Evolutionary conservation across 148 eudicot species (phyloP), one percentile per base, ranked within the genome.

Genomic region (Amaranthus hypochondriacus): DNA sequence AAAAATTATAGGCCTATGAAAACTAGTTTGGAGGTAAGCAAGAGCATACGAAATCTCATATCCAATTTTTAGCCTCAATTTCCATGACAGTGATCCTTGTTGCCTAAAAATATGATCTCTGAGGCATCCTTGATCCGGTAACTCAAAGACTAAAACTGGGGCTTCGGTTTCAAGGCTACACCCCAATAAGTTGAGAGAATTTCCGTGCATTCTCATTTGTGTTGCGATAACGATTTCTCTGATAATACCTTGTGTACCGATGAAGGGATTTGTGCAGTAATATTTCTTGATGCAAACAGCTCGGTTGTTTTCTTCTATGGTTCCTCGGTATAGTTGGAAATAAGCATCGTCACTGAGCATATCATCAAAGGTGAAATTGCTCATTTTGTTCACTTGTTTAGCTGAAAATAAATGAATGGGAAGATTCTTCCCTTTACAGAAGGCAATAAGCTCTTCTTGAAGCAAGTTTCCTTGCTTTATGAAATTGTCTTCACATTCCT

Each of bases 161-260:
- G 50, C 8, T 5, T 72, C 56, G 59, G 75, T 72, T 60, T 72
- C 66, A 11, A 72, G 75, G 57, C 75, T 59, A 51, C 66, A 72
- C 1, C 56, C 75, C 3, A 72, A 49, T 3, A 73, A 68, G 57
- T 13, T 62, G 5, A 61, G 28, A 12, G 58, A 66, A 15, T 49
- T 48, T 4, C 18, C 4, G 6, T 66, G 54, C 69, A 48, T 18
- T 39, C 69, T 48, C 69, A 66, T 66, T 49, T 63, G 67, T 6
- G 58, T 51, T 50, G 75, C 75, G 4, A 62, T 52, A 13, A 61
- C 75, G 28, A 73, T 73, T 61, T 72, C 75, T 8, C 67, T 66
- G 18, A 48, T 13, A 39, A 72, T 61, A 67, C 57, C 67, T 50
- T 61, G 52, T 28, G 48, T 12, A 14, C 66, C 54, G 5, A 72